Conservation (phyloP, 352 stramenopile genomes). For the Globisporangium iwayamae region DNA sequence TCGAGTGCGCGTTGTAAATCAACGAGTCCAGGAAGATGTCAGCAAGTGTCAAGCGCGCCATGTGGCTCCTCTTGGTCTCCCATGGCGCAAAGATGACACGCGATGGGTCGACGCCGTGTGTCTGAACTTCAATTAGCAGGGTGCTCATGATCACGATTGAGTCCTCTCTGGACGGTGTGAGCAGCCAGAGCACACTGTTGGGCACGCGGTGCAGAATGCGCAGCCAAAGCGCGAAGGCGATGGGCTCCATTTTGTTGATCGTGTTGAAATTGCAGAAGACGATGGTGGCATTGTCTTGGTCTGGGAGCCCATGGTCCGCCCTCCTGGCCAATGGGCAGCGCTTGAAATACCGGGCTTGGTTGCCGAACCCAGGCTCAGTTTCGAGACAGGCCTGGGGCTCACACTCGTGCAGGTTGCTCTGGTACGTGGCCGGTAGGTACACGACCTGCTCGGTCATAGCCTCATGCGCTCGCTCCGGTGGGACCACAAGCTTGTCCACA, state of each 20-base stretch:
- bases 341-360: background rate
- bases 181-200: constrained; percentile 83
- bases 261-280: constrained; percentile 94
- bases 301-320: constrained; percentile 26
- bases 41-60: constrained; percentile 68
- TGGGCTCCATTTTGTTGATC: constrained; percentile 92
- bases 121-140: constrained; percentile 55
- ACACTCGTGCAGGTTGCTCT: constrained; percentile 84
- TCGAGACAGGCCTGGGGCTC: constrained; percentile 12
- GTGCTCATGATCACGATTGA: constrained; percentile 26
- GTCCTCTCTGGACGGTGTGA: constrained; percentile 35
- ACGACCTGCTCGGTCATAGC: constrained; percentile 82
- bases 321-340: constrained; percentile 24
- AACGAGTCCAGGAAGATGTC: constrained; percentile 96
- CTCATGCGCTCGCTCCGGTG: constrained; percentile 37
- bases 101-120: constrained; percentile 49
- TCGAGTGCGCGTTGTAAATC: constrained; percentile 95
- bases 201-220: constrained; percentile 82
- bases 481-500: constrained; percentile 62
- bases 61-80: constrained; percentile 64
- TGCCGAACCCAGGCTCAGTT: background rate
- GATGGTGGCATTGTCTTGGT: constrained; percentile 16
- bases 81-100: constrained; percentile 74
- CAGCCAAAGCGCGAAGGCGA: constrained; percentile 88
- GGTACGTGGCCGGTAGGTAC: constrained; percentile 89